Evolutionary conservation across 805 yeast species (phyloP).

Genomic region (Sungouiella blattae): DNA sequence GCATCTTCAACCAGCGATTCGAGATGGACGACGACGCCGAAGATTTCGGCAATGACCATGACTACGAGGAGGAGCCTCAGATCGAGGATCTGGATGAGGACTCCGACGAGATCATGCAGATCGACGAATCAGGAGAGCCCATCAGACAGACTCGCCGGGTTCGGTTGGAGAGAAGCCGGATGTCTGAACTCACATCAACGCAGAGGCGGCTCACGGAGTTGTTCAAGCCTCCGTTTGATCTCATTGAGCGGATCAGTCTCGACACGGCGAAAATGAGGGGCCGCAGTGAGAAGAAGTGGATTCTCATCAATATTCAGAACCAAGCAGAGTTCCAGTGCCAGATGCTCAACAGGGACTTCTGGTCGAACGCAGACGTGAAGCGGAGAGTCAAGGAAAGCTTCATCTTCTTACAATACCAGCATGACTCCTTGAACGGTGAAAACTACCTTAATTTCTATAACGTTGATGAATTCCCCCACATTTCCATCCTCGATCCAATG

Average conservation of each 20-base stretch:
- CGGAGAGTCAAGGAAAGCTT: conserved; percentile 63
- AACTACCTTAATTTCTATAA: conserved; percentile 72
- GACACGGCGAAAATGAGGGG: conserved; percentile 74
- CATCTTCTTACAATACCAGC: conserved; percentile 80
- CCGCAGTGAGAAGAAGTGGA: conserved; percentile 66
- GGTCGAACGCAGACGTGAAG: conserved; percentile 72
- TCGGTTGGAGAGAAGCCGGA: conserved; percentile 7
- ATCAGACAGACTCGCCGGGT: conserved; percentile 7
- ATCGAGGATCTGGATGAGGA: conserved; percentile 32
- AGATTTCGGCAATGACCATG: conserved; percentile 22
- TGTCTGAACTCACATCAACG: conserved; percentile 43
- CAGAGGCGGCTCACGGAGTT: conserved; percentile 74
- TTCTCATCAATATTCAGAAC: conserved; percentile 85
- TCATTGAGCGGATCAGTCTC: conserved; percentile 65
- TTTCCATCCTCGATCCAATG: conserved; percentile 88
- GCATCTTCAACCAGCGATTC: conserved; percentile 58
- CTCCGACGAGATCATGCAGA: conserved; percentile 23
- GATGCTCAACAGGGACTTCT: conserved; percentile 85
- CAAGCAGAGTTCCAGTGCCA: conserved; percentile 83
- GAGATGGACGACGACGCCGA: conserved; percentile 34
- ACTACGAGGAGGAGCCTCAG: conserved; percentile 18
- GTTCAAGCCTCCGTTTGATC: conserved; percentile 91
- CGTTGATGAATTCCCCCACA: conserved; percentile 72
- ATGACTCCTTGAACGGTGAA: conserved; percentile 71
- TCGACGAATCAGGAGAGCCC: conserved; percentile 30